Conservation (phyloP, 2,329 filamentous ascomycete genomes). For the Venturia aucupariae region DNA sequence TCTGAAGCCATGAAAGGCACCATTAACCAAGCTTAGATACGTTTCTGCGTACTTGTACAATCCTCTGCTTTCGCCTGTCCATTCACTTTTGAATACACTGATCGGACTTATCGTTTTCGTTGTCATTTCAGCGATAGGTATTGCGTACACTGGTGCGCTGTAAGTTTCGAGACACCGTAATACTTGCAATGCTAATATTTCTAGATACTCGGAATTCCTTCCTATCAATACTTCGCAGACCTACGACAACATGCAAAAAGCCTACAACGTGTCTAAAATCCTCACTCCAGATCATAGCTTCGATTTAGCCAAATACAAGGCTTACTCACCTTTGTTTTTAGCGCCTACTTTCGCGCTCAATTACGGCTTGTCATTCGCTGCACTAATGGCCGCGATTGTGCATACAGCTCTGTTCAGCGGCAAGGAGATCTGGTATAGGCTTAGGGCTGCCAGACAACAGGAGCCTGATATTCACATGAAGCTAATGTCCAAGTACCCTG, state of each 20-base stretch:
- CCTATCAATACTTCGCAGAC: constrained; percentile 23
- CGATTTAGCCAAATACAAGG: constrained; percentile 25
- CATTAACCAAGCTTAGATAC: constrained; percentile 6
- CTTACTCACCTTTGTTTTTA: constrained; percentile 30
- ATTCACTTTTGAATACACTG: constrained; percentile 13
- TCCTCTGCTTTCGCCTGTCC: constrained; percentile 14
- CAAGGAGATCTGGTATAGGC: constrained; percentile 30
- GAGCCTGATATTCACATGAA: constrained; percentile 28
- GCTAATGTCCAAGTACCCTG: constrained; percentile 25
- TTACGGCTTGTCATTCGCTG: constrained; percentile 30
- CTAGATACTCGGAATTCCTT: constrained; percentile 24
- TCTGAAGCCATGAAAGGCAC: constrained; percentile 1
- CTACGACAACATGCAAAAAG: constrained; percentile 28
- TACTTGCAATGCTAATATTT: background rate
- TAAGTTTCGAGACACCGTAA: background rate
- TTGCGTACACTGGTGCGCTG: constrained; percentile 14
- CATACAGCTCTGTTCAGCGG: constrained; percentile 29
- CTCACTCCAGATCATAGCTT: constrained; percentile 25
- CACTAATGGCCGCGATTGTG: constrained; percentile 27
- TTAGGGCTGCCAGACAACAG: constrained; percentile 22
- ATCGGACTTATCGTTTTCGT: constrained; percentile 10
- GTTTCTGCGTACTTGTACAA: constrained; percentile 11
- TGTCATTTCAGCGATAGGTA: constrained; percentile 23
- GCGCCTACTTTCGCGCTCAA: constrained; percentile 30
- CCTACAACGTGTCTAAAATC: constrained; percentile 28